Evolutionary conservation across 2,329 filamentous ascomycete genomes (phyloP).

Genomic region (Zymoseptoria ardabiliae): DNA sequence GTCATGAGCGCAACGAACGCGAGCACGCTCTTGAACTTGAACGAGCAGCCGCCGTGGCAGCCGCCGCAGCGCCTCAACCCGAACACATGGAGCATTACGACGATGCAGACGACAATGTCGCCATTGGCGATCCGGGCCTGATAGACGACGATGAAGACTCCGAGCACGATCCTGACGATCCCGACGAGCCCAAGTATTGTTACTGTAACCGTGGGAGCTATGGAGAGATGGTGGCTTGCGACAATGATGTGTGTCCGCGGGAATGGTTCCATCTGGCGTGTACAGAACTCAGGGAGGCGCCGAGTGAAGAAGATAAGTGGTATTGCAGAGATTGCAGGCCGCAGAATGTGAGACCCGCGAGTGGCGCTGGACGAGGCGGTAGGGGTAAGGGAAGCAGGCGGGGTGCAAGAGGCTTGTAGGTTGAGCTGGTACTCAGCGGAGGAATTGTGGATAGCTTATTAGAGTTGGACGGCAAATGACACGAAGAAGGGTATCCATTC

Average conservation of each 20-base stretch:
- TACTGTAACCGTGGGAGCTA: slow-evolving; percentile 59
- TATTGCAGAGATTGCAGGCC: slow-evolving; percentile 46
- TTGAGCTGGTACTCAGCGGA: background rate
- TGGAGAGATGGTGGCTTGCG: slow-evolving; percentile 61
- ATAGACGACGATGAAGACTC: slow-evolving; percentile 24
- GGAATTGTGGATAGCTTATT: background rate
- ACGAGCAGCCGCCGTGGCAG: background rate
- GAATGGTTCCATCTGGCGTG: slow-evolving; percentile 64
- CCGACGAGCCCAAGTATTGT: slow-evolving; percentile 55
- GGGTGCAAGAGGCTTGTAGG: background rate
- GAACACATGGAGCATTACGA: background rate
- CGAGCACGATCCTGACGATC: slow-evolving; percentile 39
- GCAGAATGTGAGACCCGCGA: slow-evolving; percentile 11
- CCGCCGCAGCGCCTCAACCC: background rate
- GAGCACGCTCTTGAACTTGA: background rate
- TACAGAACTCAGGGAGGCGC: slow-evolving; percentile 54
- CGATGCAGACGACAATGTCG: slow-evolving; percentile 7
- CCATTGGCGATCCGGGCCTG: slow-evolving; percentile 3
- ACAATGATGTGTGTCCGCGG: slow-evolving; percentile 56
- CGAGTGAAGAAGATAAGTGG: slow-evolving; percentile 47
- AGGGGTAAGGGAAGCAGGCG: slow-evolving; percentile 1
- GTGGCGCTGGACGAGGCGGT: slow-evolving; percentile 12
- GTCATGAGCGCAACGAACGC: background rate
- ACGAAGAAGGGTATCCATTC: background rate
- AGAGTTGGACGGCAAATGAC: background rate